These are phyloP conservation scores for Hymenoscyphus occultus DNA, from an alignment of 2,329 filamentous ascomycete genomes.

Conservation along the genomic window DNA sequence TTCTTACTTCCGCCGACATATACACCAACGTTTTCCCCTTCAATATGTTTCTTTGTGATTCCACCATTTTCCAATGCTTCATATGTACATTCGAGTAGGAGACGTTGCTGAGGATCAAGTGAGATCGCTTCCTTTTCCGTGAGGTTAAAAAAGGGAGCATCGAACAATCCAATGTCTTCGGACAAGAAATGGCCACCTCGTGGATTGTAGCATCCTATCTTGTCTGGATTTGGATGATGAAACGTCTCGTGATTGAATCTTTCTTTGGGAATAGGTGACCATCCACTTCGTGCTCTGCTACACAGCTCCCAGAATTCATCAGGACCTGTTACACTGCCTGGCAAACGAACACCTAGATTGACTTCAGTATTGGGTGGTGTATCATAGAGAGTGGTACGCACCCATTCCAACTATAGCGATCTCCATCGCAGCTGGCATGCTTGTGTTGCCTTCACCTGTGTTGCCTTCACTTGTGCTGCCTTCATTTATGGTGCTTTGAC, in stretches of 20 bases:
- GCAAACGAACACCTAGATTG: constrained; percentile 39
- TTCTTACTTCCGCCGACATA: constrained; percentile 45
- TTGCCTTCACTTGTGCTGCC: too few relatives aligned
- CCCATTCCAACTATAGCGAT: constrained; percentile 13
- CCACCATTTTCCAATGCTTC: constrained; percentile 33
- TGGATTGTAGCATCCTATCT: constrained; percentile 28
- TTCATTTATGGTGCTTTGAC: too few relatives aligned
- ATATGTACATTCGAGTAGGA: constrained; percentile 31
- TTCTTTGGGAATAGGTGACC: constrained; percentile 34
- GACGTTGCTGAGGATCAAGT: constrained; percentile 36
- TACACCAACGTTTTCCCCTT: constrained; percentile 39
- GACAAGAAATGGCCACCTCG: constrained; percentile 31
- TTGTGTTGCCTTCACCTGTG: neutral
- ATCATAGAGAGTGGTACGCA: neutral
- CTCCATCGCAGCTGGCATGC: neutral
- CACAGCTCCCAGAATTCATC: constrained; percentile 42
- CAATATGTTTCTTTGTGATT: constrained; percentile 24
- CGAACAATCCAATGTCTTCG: constrained; percentile 31
- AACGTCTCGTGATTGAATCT: constrained; percentile 52
- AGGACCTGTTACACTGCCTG: constrained; percentile 38
- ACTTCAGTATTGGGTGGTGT: constrained; percentile 36
- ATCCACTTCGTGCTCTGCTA: constrained; percentile 39
- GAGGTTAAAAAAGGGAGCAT: constrained; percentile 35
- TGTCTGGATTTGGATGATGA: constrained; percentile 47
- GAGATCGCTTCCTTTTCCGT: constrained; percentile 32